Percentiles rank a stretch among this genome's conserved stretches.
These are phyloP conservation scores for Didymella sp. DNA, from an alignment of 2,329 filamentous ascomycete genomes.

Conservation along the genomic window DNA sequence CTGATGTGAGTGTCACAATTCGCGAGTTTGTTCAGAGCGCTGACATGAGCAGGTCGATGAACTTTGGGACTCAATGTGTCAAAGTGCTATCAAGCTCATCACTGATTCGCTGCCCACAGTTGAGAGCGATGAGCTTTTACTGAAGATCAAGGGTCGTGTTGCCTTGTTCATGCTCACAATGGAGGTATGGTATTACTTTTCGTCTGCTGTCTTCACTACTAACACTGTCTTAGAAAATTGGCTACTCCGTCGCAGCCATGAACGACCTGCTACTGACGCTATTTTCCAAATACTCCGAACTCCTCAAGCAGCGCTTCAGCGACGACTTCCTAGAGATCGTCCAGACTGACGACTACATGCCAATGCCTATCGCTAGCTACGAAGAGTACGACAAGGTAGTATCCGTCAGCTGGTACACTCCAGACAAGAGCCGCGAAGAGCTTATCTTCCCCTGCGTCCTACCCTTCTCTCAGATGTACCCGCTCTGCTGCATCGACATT, in stretches of 20 bases:
- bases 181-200: slow-evolving; percentile 78
- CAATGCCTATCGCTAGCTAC: slow-evolving; percentile 89
- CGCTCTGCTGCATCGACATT: slow-evolving; percentile 96
- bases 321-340: slow-evolving; percentile 93
- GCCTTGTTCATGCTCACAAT: slow-evolving; percentile 97
- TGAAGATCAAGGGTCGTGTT: slow-evolving; percentile 95
- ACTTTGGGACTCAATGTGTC: slow-evolving; percentile 97
- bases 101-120: slow-evolving; percentile 78
- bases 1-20: slow-evolving; percentile 69
- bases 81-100: slow-evolving; percentile 81
- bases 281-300: slow-evolving; percentile 91
- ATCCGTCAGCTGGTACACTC: slow-evolving; percentile 94
- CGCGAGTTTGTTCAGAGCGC: neutral
- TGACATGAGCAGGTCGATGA: slow-evolving; percentile 76
- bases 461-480: slow-evolving; percentile 99
- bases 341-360: slow-evolving; percentile 98
- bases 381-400: slow-evolving; percentile 97
- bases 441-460: slow-evolving; percentile 91
- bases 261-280: slow-evolving; percentile 86
- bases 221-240: slow-evolving; percentile 71
- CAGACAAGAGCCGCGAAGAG: slow-evolving; percentile 77
- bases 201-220: too few relatives aligned
- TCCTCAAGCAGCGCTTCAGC: slow-evolving; percentile 89
- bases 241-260: slow-evolving; percentile 80
- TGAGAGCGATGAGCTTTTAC: slow-evolving; percentile 84